phyloP scores from a whole-genome alignment of 2,329 filamentous ascomycete genomes.

The Diaporthe eres region DNA sequence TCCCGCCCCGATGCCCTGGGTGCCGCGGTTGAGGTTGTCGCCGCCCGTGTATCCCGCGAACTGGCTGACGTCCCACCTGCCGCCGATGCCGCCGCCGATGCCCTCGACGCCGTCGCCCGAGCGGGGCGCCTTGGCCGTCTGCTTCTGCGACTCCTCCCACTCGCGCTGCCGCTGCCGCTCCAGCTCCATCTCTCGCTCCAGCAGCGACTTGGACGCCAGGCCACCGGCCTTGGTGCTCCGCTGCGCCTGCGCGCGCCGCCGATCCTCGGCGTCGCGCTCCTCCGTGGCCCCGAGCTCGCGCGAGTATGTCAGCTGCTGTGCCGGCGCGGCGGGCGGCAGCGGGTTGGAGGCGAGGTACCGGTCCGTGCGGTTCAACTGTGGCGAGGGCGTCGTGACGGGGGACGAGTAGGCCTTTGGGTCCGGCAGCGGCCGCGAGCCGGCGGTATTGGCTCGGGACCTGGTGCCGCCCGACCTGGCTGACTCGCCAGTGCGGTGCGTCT shows the following conservation, averaged over 20 bases:
- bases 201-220: conserved; percentile 77
- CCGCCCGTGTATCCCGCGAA: conserved; percentile 83
- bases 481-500: conserved; percentile 51
- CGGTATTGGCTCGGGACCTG: conserved; percentile 52
- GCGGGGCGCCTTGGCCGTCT: conserved; percentile 68
- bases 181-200: conserved; percentile 86
- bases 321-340: conserved; percentile 55
- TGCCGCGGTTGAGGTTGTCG: conserved; percentile 79
- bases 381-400: conserved; percentile 44
- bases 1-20: conserved; percentile 76
- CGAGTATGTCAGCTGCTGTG: conserved; percentile 56
- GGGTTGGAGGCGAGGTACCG: conserved; percentile 70
- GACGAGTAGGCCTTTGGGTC: conserved; percentile 58
- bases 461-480: conserved; percentile 49
- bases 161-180: conserved; percentile 83
- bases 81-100: conserved; percentile 75
- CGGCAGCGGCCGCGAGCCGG: conserved; percentile 66
- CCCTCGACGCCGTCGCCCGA: conserved; percentile 69
- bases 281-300: conserved; percentile 69
- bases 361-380: conserved; percentile 64
- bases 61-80: conserved; percentile 83
- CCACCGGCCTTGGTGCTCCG: conserved; percentile 73
- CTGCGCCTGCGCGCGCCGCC: conserved; percentile 71
- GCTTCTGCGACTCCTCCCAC: conserved; percentile 83
- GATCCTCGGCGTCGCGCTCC: conserved; percentile 75